Conservation (phyloP, 139 green algal genomes). For the Chlorella vulgaris region DNA sequence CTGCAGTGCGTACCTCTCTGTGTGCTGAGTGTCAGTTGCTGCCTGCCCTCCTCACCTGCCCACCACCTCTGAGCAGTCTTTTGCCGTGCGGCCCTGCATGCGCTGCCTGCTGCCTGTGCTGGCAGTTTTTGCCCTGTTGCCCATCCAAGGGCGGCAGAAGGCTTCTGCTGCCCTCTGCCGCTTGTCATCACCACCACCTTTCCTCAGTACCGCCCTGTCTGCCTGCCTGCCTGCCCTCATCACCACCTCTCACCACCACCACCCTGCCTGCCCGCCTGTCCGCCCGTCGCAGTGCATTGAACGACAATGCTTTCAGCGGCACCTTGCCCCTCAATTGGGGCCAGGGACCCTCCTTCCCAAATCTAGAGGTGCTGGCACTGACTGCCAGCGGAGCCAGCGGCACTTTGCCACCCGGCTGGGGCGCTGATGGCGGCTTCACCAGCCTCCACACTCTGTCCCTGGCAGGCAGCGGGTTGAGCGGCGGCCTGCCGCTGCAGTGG, state of each 20-base stretch:
- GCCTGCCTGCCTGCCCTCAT: not conserved
- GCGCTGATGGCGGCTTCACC: not conserved
- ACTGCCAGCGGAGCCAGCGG: not conserved
- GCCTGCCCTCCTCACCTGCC: too few relatives aligned
- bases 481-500: conserved; percentile 1
- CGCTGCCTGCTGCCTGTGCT: too few relatives aligned
- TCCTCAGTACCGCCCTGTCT: too few relatives aligned
- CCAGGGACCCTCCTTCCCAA: not conserved
- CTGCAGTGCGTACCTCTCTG: not conserved
- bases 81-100: too few relatives aligned
- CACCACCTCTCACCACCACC: not conserved
- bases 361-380: not conserved
- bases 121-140: too few relatives aligned
- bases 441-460: not conserved
- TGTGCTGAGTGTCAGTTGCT: too few relatives aligned
- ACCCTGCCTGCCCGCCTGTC: not conserved
- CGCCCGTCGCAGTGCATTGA: not conserved
- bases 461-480: not conserved
- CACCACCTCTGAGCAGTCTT: not conserved
- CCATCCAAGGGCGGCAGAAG: too few relatives aligned
- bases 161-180: too few relatives aligned
- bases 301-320: not conserved
- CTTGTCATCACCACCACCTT: too few relatives aligned
- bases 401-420: conserved; percentile 1
- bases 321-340: conserved; percentile 9